Percentiles rank a stretch among this genome's conserved stretches.
Conservation (phyloP, 768 basidiomycete species). For the Grammothele lineata region DNA sequence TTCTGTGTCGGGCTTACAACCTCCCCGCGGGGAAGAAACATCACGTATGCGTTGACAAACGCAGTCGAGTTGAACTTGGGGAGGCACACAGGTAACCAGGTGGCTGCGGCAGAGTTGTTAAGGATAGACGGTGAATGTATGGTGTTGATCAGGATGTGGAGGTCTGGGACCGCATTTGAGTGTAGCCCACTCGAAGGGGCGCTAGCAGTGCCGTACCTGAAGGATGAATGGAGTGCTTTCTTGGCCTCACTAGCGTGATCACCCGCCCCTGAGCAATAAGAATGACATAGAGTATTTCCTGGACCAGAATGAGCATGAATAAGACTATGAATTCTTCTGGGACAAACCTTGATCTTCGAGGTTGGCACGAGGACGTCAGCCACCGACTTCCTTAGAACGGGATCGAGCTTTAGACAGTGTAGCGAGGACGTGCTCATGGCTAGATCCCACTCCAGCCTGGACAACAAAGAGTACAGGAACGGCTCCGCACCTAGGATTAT, state of each 20-base stretch:
- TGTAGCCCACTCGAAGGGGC: not conserved
- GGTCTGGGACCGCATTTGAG: slow-evolving; percentile 46
- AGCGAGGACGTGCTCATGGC: slow-evolving; percentile 79
- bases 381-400: slow-evolving; percentile 62
- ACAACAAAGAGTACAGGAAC: slow-evolving; percentile 70
- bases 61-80: slow-evolving; percentile 89
- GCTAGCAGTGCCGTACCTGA: slow-evolving; percentile 50
- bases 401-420: slow-evolving; percentile 74
- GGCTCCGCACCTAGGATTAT: slow-evolving; percentile 69
- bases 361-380: slow-evolving; percentile 80
- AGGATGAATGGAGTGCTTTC: slow-evolving; percentile 93
- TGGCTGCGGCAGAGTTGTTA: slow-evolving; percentile 75
- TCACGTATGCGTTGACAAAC: slow-evolving; percentile 90
- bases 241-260: slow-evolving; percentile 84
- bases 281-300: slow-evolving; percentile 92
- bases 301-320: not conserved
- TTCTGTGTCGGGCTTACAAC: no score
- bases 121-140: slow-evolving; percentile 76
- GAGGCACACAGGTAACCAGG: slow-evolving; percentile 94
- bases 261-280: slow-evolving; percentile 76
- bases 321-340: not conserved
- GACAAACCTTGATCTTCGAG: slow-evolving; percentile 69
- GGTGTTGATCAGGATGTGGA: slow-evolving; percentile 91
- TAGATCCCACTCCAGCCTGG: slow-evolving; percentile 70
- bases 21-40: slow-evolving; percentile 46